Percentiles rank a stretch among this genome's conserved stretches.
phyloP scores from a whole-genome alignment of 2,329 filamentous ascomycete genomes.

The Nemania diffusa region DNA sequence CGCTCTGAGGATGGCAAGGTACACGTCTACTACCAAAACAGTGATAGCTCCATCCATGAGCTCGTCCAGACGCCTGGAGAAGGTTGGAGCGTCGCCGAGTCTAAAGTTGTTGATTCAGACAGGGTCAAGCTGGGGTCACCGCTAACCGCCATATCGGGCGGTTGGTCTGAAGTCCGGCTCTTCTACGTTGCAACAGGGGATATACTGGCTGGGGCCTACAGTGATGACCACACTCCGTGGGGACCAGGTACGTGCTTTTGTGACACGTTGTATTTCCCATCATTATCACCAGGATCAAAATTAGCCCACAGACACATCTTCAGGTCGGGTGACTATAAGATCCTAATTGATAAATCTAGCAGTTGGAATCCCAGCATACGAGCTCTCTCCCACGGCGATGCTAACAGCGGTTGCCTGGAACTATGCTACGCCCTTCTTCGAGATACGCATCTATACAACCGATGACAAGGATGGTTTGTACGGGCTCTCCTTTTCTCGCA shows the following conservation, averaged over 20 bases:
- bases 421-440: conserved; percentile 29
- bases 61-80: not conserved
- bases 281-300: too few relatives aligned
- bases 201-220: not conserved
- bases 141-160: not conserved
- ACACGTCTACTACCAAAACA: not conserved
- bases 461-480: conserved; percentile 20
- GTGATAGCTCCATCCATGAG: not conserved
- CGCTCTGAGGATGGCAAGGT: not conserved
- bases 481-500: conserved; percentile 22
- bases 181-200: not conserved
- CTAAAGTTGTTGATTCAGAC: not conserved
- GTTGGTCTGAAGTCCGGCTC: conserved; percentile 1
- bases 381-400: conserved; percentile 24
- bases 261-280: not conserved
- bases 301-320: too few relatives aligned
- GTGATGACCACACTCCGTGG: not conserved
- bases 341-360: not conserved
- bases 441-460: conserved; percentile 31
- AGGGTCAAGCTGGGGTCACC: not conserved
- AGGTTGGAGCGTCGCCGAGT: not conserved
- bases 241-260: not conserved
- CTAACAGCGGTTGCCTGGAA: conserved; percentile 31
- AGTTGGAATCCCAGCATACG: conserved; percentile 10
- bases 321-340: not conserved